Conservation (phyloP, 495 filamentous ascomycete genomes). For the Rusavskia elegans region DNA sequence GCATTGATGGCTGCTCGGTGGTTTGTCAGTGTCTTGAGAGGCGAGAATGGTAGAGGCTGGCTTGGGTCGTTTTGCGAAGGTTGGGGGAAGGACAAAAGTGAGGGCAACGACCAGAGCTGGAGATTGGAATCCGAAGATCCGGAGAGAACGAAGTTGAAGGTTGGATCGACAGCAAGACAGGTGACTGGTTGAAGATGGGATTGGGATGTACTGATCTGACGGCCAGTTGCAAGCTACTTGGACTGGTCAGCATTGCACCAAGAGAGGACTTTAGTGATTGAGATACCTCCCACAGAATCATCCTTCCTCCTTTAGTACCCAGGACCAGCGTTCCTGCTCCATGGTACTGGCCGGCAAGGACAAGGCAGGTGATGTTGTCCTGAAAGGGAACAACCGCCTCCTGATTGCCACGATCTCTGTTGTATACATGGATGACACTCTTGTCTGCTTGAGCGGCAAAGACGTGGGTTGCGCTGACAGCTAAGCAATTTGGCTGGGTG, state of each 20-base stretch:
- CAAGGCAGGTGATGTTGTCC: conserved; percentile 64
- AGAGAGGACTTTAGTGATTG: background rate
- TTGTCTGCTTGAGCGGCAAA: conserved; percentile 86
- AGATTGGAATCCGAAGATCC: conserved; percentile 80
- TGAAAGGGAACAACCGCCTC: conserved; percentile 75
- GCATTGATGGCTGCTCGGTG: conserved; percentile 68
- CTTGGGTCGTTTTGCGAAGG: conserved; percentile 9
- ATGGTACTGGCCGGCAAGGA: conserved; percentile 39
- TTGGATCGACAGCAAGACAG: conserved; percentile 52
- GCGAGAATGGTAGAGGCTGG: conserved; percentile 30
- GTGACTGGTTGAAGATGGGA: conserved; percentile 80
- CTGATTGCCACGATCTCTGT: conserved; percentile 63
- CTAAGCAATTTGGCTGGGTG: conserved; percentile 59
- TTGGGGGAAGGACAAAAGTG: conserved; percentile 49
- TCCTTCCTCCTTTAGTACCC: conserved; percentile 71
- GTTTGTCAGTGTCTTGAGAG: conserved; percentile 53
- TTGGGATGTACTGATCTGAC: conserved; percentile 72
- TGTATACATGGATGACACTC: conserved; percentile 84
- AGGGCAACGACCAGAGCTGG: conserved; percentile 72
- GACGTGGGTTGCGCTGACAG: conserved; percentile 66
- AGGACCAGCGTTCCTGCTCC: conserved; percentile 55
- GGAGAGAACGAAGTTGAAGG: conserved; percentile 64
- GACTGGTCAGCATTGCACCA: conserved; percentile 7
- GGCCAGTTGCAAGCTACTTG: conserved; percentile 61
- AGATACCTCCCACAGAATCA: conserved; percentile 86